These are phyloP conservation scores for Hypomyces perniciosus DNA, from an alignment of 2,329 filamentous ascomycete species.

Conservation along the genomic window DNA sequence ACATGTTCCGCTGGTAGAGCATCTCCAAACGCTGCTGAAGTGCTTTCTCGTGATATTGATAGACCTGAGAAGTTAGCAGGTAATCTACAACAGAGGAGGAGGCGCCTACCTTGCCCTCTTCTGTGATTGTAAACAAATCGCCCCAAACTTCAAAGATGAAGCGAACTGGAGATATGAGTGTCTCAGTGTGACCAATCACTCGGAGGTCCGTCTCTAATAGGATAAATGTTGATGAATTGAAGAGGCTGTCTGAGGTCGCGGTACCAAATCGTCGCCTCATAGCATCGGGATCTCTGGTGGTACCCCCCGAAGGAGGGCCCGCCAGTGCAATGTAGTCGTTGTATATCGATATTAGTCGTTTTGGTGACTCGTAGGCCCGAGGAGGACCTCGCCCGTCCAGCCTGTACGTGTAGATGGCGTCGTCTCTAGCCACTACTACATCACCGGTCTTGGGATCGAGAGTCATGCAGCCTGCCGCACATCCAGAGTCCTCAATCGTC, in stretches of 20 bases:
- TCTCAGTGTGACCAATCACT: slow-evolving; percentile 84
- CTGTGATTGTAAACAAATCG: slow-evolving; percentile 81
- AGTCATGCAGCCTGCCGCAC: slow-evolving; percentile 92
- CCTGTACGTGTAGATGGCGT: slow-evolving; percentile 93
- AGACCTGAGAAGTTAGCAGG: slow-evolving; percentile 48
- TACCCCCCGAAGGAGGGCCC: slow-evolving; percentile 61
- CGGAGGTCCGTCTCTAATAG: slow-evolving; percentile 88
- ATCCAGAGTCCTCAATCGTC: slow-evolving; percentile 83
- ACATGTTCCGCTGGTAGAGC: slow-evolving; percentile 89
- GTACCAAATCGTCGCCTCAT: slow-evolving; percentile 68
- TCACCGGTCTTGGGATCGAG: slow-evolving; percentile 74
- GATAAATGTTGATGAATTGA: slow-evolving; percentile 82
- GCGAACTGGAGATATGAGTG: slow-evolving; percentile 73
- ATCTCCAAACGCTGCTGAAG: slow-evolving; percentile 89
- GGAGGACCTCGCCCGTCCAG: slow-evolving; percentile 78
- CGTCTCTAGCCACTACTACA: slow-evolving; percentile 85
- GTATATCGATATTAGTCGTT: slow-evolving; percentile 73
- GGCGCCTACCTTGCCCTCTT: slow-evolving; percentile 77
- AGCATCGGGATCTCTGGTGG: slow-evolving; percentile 50
- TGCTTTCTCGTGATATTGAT: slow-evolving; percentile 83
- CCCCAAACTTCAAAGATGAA: slow-evolving; percentile 83
- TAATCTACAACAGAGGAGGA: too few species aligned
- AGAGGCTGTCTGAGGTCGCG: slow-evolving; percentile 64
- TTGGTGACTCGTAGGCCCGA: slow-evolving; percentile 85
- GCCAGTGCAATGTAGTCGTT: slow-evolving; percentile 83